phyloP scores from a whole-genome alignment of 2,329 filamentous ascomycete genomes.

The Septoria linicola region DNA sequence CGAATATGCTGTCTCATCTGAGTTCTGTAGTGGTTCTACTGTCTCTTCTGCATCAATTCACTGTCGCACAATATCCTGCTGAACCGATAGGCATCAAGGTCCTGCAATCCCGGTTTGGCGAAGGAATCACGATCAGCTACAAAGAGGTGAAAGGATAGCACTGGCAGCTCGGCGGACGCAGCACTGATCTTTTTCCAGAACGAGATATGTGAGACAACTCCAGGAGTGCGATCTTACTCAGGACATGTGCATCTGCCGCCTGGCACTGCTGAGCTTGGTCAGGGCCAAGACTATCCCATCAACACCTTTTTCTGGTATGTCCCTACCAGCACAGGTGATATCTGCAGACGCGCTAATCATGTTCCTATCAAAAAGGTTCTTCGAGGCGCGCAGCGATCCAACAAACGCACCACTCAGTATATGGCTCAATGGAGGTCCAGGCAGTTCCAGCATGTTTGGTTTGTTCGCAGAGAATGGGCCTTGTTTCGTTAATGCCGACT shows the following conservation, averaged over 20 bases:
- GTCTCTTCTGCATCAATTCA: too few relatives aligned
- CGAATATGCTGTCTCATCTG: too few relatives aligned
- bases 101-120: conserved; percentile 44
- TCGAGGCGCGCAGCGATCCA: conserved; percentile 57
- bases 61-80: conserved; percentile 46
- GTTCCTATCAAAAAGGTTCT: too few relatives aligned
- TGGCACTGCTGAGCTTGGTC: conserved; percentile 2
- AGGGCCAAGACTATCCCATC: conserved; percentile 5
- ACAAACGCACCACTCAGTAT: conserved; percentile 55
- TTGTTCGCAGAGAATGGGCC: conserved; percentile 54
- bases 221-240: conserved; percentile 57
- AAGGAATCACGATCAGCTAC: conserved; percentile 33
- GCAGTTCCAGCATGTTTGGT: conserved; percentile 53
- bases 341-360: too few relatives aligned
- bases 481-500: conserved; percentile 55
- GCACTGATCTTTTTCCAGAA: too few relatives aligned
- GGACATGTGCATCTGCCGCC: conserved; percentile 56
- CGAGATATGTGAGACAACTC: conserved; percentile 57
- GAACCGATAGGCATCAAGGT: conserved; percentile 42
- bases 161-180: too few relatives aligned
- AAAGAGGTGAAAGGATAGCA: too few relatives aligned
- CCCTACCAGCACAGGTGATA: too few relatives aligned
- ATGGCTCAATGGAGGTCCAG: conserved; percentile 61
- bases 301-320: conserved; percentile 20
- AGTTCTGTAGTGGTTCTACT: too few relatives aligned